phyloP scores from a whole-genome alignment of 345 rosid genomes.

The Brassica carinata region DNA sequence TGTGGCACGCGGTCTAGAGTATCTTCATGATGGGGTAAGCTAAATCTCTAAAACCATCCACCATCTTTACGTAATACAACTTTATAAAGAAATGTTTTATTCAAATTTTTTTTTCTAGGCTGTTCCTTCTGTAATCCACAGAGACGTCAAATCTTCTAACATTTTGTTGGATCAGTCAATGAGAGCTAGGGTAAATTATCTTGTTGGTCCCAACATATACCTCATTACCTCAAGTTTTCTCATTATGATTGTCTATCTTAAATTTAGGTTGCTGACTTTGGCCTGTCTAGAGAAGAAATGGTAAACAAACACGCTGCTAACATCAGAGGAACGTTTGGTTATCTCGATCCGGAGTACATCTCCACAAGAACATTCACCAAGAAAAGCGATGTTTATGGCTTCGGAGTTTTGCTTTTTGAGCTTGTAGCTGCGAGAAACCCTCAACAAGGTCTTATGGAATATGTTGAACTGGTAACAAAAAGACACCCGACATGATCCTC shows the following conservation, averaged over 20 bases:
- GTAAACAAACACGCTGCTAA: constrained; percentile 76
- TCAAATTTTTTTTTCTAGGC: constrained; percentile 54
- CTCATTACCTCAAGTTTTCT: constrained; percentile 9
- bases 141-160: constrained; percentile 95
- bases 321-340: constrained; percentile 90
- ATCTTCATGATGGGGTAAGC: constrained; percentile 97
- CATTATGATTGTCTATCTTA: not conserved
- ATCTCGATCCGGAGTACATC: constrained; percentile 95
- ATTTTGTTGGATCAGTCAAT: constrained; percentile 90
- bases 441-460: constrained; percentile 94
- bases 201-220: not conserved
- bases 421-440: constrained; percentile 95
- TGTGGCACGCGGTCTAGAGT: constrained; percentile 88
- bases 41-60: not conserved
- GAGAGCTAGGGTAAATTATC: constrained; percentile 82
- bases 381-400: constrained; percentile 97
- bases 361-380: constrained; percentile 83
- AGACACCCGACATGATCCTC: not conserved
- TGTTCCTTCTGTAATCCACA: constrained; percentile 91
- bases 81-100: not conserved
- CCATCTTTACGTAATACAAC: constrained; percentile 5
- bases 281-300: constrained; percentile 97
- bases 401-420: constrained; percentile 92
- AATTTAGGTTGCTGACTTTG: constrained; percentile 94
- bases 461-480: constrained; percentile 76